Evolutionary conservation across 257 asterid species (phyloP), one percentile per base, ranked within the genome.

Genomic region (Mitragyna speciosa): DNA sequence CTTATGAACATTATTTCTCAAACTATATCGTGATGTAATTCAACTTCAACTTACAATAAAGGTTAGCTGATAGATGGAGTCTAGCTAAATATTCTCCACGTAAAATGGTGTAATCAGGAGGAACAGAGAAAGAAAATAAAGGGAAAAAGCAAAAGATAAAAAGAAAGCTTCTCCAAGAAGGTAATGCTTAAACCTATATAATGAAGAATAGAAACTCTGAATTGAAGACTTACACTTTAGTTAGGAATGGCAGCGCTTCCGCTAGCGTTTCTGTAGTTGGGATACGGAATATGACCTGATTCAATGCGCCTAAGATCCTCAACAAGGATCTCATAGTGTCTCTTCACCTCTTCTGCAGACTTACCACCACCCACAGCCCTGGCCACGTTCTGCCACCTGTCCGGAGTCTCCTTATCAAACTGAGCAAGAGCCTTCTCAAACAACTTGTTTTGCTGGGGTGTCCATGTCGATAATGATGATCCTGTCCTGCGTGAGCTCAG

Each of bases 341-440:
- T 79, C 81, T 87, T 89, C 5, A 91, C 96, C 36, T 93, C 97
- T n/a, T 90, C 97, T 0, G 85, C 88, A 0, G 97, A 83, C 61
- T 93, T 93, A 2, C 94, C 96, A 14, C 89, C 92, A 6, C 97
- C 97, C 0, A 93, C 96, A 0, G 93, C 97, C 78, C 78, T 80
- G 5, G 98, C 97, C 33, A 93, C 93, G 79, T 93, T 91, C 52
- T 85, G 90, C 98, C 97, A 93, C 59, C 98, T 83, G 78, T 93
- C 98, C 0, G 98, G 97, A 0, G 93, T 79, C 80, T 93, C 94
- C 76, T 73, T 65, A 83, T 91, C 93, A 77, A 88, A 93, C 49
- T 89, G 83, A 8, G 90, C 97, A 17, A 92, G 49, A 6, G 97
- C 97, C 78, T 79, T 89, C 85, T 92, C 97, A 10, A 92, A 92